phyloP scores from a whole-genome alignment of 2,329 filamentous ascomycete genomes.

The Fusarium staphyleae region DNA sequence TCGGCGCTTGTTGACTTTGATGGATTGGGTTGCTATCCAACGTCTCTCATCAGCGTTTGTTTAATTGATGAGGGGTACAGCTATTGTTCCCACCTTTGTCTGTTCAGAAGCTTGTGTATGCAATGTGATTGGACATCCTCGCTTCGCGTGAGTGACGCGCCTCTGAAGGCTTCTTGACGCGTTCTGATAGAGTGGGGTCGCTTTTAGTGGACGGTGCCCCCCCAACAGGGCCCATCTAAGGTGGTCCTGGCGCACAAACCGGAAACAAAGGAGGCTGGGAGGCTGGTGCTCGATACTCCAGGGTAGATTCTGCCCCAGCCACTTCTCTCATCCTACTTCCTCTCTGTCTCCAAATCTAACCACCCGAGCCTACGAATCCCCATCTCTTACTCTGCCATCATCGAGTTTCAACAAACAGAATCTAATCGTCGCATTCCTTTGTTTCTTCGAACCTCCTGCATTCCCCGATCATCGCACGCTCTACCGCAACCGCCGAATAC shows the following conservation, averaged over 20 bases:
- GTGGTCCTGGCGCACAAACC: slow-evolving; percentile 16
- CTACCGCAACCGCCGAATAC: slow-evolving; percentile 10
- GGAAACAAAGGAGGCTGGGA: slow-evolving; percentile 39
- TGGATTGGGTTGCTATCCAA: slow-evolving; percentile 21
- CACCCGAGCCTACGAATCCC: slow-evolving; percentile 35
- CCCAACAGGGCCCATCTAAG: slow-evolving; percentile 15
- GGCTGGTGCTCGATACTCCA: slow-evolving; percentile 32
- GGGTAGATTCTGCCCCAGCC: slow-evolving; percentile 41
- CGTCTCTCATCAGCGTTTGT: neutral
- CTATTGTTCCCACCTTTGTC: slow-evolving; percentile 27
- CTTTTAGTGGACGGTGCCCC: slow-evolving; percentile 30
- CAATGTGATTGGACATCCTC: slow-evolving; percentile 36
- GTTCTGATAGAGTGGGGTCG: slow-evolving; percentile 13
- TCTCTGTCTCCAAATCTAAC: slow-evolving; percentile 36
- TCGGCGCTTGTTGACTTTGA: slow-evolving; percentile 30
- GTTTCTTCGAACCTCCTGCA: slow-evolving; percentile 8
- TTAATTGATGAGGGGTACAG: slow-evolving; percentile 34
- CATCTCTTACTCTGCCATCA: slow-evolving; percentile 39
- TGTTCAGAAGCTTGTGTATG: slow-evolving; percentile 9
- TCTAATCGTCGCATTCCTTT: slow-evolving; percentile 28
- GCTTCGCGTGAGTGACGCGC: slow-evolving; percentile 45
- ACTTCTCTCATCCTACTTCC: slow-evolving; percentile 35
- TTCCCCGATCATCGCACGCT: slow-evolving; percentile 6
- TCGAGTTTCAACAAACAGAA: slow-evolving; percentile 35
- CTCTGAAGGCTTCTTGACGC: slow-evolving; percentile 29